phyloP scores from a whole-genome alignment of 768 basidiomycete genomes.

The Scleroderma bovista region DNA sequence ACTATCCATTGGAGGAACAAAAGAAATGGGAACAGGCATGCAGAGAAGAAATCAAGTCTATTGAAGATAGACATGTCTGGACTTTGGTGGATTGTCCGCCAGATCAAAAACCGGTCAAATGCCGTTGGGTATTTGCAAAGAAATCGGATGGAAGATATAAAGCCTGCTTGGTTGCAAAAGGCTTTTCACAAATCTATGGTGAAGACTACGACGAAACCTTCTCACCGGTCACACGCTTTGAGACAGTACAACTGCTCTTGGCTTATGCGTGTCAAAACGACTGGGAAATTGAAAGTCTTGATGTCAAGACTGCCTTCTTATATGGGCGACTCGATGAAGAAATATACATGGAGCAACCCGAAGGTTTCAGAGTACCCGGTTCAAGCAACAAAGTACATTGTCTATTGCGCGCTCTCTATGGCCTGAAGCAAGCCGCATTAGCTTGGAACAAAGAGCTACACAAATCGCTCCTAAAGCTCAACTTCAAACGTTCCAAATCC shows the following conservation, averaged over 20 bases:
- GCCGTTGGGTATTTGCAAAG: neutral
- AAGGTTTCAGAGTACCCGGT: no score
- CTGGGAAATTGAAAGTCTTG: no score
- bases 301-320: no score
- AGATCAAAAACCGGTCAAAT: neutral
- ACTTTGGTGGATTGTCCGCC: neutral
- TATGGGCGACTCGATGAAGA: no score
- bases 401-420: neutral
- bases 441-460: conserved; percentile 1
- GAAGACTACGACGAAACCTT: conserved; percentile 26
- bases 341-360: no score
- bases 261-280: no score
- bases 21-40: no score
- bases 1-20: no score
- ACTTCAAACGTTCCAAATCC: no score
- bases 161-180: conserved; percentile 31
- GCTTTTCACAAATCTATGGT: conserved; percentile 30
- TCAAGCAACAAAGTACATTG: neutral
- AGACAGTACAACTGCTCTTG: neutral
- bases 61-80: neutral
- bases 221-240: conserved; percentile 6
- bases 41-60: neutral
- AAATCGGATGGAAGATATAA: conserved; percentile 20
- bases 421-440: neutral
- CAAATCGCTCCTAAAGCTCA: neutral